Conservation (phyloP, 176 grass and related monocot species). For the Alloteropsis semialata region DNA sequence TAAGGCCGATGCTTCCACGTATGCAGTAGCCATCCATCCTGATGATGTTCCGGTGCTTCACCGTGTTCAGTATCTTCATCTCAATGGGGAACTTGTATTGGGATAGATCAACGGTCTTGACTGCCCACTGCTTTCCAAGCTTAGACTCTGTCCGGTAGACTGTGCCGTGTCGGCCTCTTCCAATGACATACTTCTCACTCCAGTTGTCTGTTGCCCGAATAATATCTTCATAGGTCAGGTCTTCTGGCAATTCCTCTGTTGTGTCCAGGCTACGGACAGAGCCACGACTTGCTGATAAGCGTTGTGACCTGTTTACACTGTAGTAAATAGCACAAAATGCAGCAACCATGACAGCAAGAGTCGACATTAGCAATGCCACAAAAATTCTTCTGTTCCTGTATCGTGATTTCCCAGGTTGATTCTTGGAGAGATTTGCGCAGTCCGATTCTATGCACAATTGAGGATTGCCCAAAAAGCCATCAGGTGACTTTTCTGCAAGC, state of each 20-base stretch:
- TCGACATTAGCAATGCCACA: not conserved
- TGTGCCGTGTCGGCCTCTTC: slow-evolving; percentile 49
- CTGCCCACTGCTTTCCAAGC: slow-evolving; percentile 48
- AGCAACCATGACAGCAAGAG: not conserved
- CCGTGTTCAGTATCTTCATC: slow-evolving; percentile 49
- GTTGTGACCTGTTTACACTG: slow-evolving; percentile 1
- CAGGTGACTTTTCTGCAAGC: slow-evolving; percentile 26
- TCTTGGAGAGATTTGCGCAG: not conserved
- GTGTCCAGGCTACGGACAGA: slow-evolving; percentile 2
- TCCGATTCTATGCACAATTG: slow-evolving; percentile 20
- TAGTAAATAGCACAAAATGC: slow-evolving; percentile 24
- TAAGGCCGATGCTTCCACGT: slow-evolving; percentile 39
- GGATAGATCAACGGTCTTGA: slow-evolving; percentile 53
- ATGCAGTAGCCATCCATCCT: slow-evolving; percentile 72
- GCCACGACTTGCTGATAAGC: not conserved
- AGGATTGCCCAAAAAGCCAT: slow-evolving; percentile 41
- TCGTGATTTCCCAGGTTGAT: not conserved
- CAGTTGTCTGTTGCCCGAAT: slow-evolving; percentile 47
- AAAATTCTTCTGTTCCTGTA: not conserved
- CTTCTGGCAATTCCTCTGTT: slow-evolving; percentile 42
- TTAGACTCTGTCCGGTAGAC: slow-evolving; percentile 39
- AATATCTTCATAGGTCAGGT: slow-evolving; percentile 50
- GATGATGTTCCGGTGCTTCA: slow-evolving; percentile 64
- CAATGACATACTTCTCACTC: slow-evolving; percentile 63
- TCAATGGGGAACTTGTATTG: slow-evolving; percentile 47